Conservation (phyloP, 2,329 filamentous ascomycete genomes). For the Colletotrichum aenigma region DNA sequence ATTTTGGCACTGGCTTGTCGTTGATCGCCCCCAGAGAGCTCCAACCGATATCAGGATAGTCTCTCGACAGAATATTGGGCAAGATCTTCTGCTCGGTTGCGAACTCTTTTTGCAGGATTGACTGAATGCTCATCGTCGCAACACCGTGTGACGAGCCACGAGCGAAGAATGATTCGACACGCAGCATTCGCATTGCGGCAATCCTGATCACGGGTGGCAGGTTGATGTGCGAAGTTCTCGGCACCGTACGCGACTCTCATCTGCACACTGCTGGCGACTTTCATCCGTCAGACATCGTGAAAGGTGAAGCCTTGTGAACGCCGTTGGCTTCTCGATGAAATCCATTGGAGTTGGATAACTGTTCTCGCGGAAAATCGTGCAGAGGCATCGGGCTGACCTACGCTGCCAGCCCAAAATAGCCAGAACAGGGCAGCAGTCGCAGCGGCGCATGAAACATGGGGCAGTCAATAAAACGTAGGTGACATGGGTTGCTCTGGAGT, state of each 20-base stretch:
- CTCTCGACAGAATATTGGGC: not conserved
- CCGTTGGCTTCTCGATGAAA: not conserved
- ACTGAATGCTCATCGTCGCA: not conserved
- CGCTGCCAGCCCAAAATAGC: not conserved
- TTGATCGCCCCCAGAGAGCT: not conserved
- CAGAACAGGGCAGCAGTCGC: not conserved
- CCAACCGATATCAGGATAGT: not conserved
- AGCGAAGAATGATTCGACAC: not conserved
- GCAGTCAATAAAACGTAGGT: not conserved
- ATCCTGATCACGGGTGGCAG: not conserved
- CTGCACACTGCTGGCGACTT: not conserved
- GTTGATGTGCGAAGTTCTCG: not conserved
- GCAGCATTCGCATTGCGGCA: not conserved
- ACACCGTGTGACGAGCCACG: not conserved
- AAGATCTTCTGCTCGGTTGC: not conserved
- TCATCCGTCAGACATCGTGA: not conserved
- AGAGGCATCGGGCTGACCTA: not conserved
- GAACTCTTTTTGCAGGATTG: not conserved
- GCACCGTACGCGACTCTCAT: not conserved
- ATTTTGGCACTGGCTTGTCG: not conserved
- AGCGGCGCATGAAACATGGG: conserved; percentile 8
- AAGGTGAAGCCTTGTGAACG: not conserved
- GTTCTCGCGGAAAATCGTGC: not conserved
- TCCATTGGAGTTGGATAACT: not conserved
- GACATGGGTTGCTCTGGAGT: conserved; percentile 1